These are phyloP conservation scores for Russula sp. DNA, from an alignment of 768 basidiomycete genomes.

Conservation along the genomic window DNA sequence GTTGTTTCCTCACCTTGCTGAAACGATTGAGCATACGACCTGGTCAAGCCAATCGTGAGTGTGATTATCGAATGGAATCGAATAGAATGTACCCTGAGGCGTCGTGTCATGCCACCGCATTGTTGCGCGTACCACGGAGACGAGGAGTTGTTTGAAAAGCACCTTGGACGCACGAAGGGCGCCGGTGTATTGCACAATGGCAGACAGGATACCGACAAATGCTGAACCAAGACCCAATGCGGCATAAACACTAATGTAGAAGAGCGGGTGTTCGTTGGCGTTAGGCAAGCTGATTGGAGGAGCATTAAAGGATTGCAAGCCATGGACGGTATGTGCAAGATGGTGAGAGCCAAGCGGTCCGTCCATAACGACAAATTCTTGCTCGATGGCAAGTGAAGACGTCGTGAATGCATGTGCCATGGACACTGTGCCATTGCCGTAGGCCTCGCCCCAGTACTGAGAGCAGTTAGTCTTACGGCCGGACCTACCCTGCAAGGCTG, in stretches of 20 bases:
- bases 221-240: conserved; percentile 50
- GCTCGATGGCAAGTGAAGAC: conserved; percentile 26
- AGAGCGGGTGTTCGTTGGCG: conserved; percentile 56
- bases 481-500: not conserved
- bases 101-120: conserved; percentile 84
- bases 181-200: conserved; percentile 55
- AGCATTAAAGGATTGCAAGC: conserved; percentile 7
- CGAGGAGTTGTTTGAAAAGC: conserved; percentile 49
- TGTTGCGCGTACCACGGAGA: conserved; percentile 69
- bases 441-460: conserved; percentile 58
- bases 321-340: conserved; percentile 20
- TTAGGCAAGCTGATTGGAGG: conserved; percentile 34
- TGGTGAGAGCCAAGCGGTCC: conserved; percentile 27
- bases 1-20: conserved; percentile 45
- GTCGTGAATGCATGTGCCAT: conserved; percentile 22
- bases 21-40: conserved; percentile 87
- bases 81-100: conserved; percentile 51
- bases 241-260: conserved; percentile 66
- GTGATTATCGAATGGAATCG: conserved; percentile 1
- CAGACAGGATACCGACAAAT: conserved; percentile 41
- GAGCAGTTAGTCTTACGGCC: not conserved
- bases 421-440: conserved; percentile 28
- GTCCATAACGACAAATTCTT: conserved; percentile 26
- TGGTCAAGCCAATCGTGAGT: conserved; percentile 25
- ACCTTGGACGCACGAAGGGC: conserved; percentile 37